Percentiles rank a stretch among this genome's conserved stretches.
Evolutionary conservation across 2,329 filamentous ascomycete genomes (phyloP).

Genomic region (Acrocalymma vagum): DNA sequence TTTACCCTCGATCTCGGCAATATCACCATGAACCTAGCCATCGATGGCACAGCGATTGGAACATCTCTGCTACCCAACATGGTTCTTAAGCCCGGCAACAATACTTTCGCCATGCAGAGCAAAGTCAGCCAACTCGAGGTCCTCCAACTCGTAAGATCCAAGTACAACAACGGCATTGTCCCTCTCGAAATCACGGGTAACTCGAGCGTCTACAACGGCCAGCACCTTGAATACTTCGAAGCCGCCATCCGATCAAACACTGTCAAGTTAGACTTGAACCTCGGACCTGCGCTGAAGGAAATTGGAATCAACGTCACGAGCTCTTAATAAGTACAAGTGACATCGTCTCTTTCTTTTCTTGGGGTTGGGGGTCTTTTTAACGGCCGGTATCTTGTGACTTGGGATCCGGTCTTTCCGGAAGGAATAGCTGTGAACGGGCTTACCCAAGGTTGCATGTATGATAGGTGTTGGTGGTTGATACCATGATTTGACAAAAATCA

Average conservation of each 20-base stretch:
- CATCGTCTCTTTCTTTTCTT: too few relatives aligned
- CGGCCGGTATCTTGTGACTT: too few relatives aligned
- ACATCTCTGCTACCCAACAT: constrained; percentile 67
- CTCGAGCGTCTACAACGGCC: constrained; percentile 59
- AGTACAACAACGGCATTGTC: constrained; percentile 64
- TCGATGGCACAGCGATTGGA: constrained; percentile 63
- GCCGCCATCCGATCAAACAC: constrained; percentile 62
- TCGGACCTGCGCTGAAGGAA: constrained; percentile 33
- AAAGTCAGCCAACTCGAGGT: constrained; percentile 61
- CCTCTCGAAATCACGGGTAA: constrained; percentile 65
- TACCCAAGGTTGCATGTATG: too few relatives aligned
- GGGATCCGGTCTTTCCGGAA: too few relatives aligned
- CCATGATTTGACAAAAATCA: too few relatives aligned
- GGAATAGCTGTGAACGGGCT: too few relatives aligned
- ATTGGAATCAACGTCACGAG: constrained; percentile 37
- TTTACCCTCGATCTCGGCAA: constrained; percentile 75
- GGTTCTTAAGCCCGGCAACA: constrained; percentile 65
- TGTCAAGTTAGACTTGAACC: constrained; percentile 62
- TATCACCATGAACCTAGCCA: constrained; percentile 67
- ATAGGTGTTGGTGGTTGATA: too few relatives aligned
- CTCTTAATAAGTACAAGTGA: constrained; percentile 2
- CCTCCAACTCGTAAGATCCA: constrained; percentile 53
- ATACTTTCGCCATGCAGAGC: constrained; percentile 64
- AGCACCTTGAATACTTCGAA: constrained; percentile 65
- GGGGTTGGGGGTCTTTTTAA: too few relatives aligned